Percentiles rank a stretch among this genome's conserved stretches.
Conservation (phyloP, 1,284 basidiomycete genomes). For the Pseudozyma tsukubaensis region DNA sequence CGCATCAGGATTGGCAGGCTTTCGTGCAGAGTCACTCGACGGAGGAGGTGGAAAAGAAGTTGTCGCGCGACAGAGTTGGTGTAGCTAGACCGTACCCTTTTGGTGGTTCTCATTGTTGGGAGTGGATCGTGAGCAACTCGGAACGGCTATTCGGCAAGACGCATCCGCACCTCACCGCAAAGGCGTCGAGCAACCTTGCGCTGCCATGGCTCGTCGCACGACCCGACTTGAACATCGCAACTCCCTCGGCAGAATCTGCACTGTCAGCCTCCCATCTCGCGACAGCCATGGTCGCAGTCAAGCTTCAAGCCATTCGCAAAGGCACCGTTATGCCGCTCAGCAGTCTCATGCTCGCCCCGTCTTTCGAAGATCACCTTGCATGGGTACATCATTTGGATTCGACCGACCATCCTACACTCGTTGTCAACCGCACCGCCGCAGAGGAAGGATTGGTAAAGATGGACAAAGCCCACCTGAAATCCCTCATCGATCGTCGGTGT, state of each 20-base stretch:
- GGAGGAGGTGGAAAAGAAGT: slow-evolving; percentile 13
- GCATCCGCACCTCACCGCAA: too few species aligned
- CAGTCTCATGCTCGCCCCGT: slow-evolving; percentile 31
- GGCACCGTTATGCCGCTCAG: slow-evolving; percentile 35
- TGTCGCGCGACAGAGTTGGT: slow-evolving; percentile 31
- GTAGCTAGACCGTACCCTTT: slow-evolving; percentile 34
- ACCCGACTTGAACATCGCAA: not conserved
- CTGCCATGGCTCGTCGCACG: slow-evolving; percentile 26
- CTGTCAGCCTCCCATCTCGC: slow-evolving; percentile 18
- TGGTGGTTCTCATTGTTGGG: slow-evolving; percentile 25
- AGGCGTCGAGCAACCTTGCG: not conserved
- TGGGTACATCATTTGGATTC: slow-evolving; percentile 45
- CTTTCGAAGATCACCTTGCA: slow-evolving; percentile 30
- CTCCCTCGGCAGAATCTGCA: not conserved
- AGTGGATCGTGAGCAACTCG: slow-evolving; percentile 42
- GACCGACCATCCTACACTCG: slow-evolving; percentile 32
- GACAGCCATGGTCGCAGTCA: slow-evolving; percentile 44
- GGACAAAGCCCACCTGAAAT: slow-evolving; percentile 42
- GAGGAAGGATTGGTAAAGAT: slow-evolving; percentile 6
- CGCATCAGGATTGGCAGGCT: slow-evolving; percentile 38
- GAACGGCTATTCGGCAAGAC: slow-evolving; percentile 19
- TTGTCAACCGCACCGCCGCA: slow-evolving; percentile 23
- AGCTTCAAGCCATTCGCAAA: slow-evolving; percentile 39
- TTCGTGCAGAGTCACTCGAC: slow-evolving; percentile 17
- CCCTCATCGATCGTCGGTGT: slow-evolving; percentile 31